These are phyloP conservation scores for Gilbertella persicaria DNA, from an alignment of 371 early-diverging fungal genomes.

Conservation along the genomic window DNA sequence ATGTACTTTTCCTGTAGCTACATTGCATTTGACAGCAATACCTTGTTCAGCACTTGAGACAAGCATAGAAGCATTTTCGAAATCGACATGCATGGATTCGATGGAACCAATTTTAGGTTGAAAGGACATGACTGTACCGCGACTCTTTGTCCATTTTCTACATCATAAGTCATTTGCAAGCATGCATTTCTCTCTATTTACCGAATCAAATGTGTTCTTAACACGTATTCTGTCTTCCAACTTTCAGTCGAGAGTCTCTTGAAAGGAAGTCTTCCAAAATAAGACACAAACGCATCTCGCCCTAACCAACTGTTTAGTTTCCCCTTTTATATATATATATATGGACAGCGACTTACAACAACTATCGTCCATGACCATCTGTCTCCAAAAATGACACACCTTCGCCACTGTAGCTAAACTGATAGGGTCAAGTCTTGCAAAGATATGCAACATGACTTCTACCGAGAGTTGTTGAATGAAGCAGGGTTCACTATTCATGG, in stretches of 20 bases:
- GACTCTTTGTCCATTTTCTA: slow-evolving; percentile 53
- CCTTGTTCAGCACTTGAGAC: slow-evolving; percentile 43
- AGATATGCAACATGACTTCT: slow-evolving; percentile 48
- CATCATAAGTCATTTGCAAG: not conserved
- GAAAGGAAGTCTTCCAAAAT: slow-evolving; percentile 46
- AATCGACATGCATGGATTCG: slow-evolving; percentile 39
- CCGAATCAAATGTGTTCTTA: slow-evolving; percentile 40
- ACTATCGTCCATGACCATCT: slow-evolving; percentile 45
- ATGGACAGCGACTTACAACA: slow-evolving; percentile 48
- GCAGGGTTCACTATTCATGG: slow-evolving; percentile 27
- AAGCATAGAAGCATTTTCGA: slow-evolving; percentile 38
- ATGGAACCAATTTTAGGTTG: slow-evolving; percentile 46
- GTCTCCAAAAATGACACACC: slow-evolving; percentile 51
- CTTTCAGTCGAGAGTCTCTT: slow-evolving; percentile 41
- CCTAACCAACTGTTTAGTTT: slow-evolving; percentile 20
- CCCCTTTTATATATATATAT: not conserved
- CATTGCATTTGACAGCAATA: slow-evolving; percentile 45
- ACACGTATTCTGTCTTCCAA: slow-evolving; percentile 56
- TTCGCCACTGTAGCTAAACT: slow-evolving; percentile 37
- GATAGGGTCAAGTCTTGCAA: slow-evolving; percentile 47
- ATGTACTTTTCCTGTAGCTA: slow-evolving; percentile 46
- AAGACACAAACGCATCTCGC: slow-evolving; percentile 51
- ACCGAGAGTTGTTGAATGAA: slow-evolving; percentile 43
- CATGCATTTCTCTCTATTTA: not conserved
- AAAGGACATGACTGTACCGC: slow-evolving; percentile 43